phyloP scores from a whole-genome alignment of 495 filamentous ascomycete genomes.

The Penicillium cosmopolitanum region DNA sequence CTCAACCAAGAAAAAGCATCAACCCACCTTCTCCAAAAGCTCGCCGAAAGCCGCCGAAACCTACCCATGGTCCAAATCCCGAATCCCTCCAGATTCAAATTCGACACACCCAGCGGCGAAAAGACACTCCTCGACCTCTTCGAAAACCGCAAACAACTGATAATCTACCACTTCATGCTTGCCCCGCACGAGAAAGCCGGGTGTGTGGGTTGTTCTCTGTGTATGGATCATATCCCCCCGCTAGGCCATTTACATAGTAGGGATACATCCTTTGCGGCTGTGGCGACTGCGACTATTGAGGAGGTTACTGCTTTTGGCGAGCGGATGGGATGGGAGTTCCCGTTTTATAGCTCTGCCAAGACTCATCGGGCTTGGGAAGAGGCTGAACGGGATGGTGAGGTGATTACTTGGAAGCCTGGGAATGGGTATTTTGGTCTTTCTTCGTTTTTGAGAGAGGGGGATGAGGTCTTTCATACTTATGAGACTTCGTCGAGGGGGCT shows the following conservation, averaged over 20 bases:
- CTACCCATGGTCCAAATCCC: conserved; percentile 44
- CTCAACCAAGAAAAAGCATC: conserved; percentile 45
- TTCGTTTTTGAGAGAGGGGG: conserved; percentile 40
- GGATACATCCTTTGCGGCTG: conserved; percentile 39
- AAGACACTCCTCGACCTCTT: conserved; percentile 43
- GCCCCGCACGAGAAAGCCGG: conserved; percentile 32
- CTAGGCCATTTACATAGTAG: conserved; percentile 37
- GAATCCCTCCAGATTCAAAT: conserved; percentile 36
- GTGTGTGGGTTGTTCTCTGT: conserved; percentile 42
- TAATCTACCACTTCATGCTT: conserved; percentile 55
- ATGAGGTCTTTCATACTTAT: conserved; percentile 45
- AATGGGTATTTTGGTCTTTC: conserved; percentile 43
- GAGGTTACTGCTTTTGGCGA: conserved; percentile 42
- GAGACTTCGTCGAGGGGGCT: conserved; percentile 42
- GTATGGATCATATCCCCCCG: conserved; percentile 43
- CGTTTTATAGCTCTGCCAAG: conserved; percentile 43
- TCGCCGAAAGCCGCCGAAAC: conserved; percentile 34
- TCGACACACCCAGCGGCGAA: conserved; percentile 37
- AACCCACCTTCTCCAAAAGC: conserved; percentile 29
- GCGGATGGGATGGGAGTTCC: conserved; percentile 46
- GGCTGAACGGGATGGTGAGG: conserved; percentile 26
- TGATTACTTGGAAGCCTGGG: conserved; percentile 24
- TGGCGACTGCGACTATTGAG: conserved; percentile 40
- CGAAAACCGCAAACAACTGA: conserved; percentile 43
- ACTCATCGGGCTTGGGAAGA: conserved; percentile 23